Evolutionary conservation across 1,139 yeast genomes (phyloP).

Genomic region (Magnusiomyces ingens): DNA sequence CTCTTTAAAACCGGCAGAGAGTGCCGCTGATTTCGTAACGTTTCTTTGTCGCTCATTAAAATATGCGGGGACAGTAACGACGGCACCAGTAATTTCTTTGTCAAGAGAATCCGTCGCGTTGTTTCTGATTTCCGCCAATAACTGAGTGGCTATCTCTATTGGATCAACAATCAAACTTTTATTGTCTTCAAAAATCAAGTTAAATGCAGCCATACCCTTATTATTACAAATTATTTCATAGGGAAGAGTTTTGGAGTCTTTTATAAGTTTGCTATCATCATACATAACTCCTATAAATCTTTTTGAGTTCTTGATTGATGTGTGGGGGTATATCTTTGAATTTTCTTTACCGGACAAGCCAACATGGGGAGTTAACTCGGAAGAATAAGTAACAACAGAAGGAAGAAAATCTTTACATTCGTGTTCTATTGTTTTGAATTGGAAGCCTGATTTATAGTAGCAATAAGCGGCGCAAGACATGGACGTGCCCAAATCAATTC

Average conservation of each 20-base stretch:
- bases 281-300: conserved; percentile 74
- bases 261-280: conserved; percentile 68
- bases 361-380: no score
- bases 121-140: conserved; percentile 83
- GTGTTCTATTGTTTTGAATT: no score
- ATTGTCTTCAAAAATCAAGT: no score
- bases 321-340: conserved; percentile 71
- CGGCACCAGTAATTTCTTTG: conserved; percentile 71
- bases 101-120: conserved; percentile 84
- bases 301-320: conserved; percentile 61
- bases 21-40: conserved; percentile 97
- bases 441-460: no score
- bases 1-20: conserved; percentile 90
- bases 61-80: conserved; percentile 95
- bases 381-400: no score
- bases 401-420: no score
- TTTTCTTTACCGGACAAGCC: conserved; percentile 74
- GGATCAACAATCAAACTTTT: conserved; percentile 47
- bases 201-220: no score
- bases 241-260: conserved; percentile 77
- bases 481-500: no score
- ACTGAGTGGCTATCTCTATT: conserved; percentile 89
- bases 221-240: no score
- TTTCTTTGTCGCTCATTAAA: conserved; percentile 98
- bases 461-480: no score